Evolutionary conservation across 352 stramenopile species (phyloP).

Genomic region (Globisporangium heterothallicum): DNA sequence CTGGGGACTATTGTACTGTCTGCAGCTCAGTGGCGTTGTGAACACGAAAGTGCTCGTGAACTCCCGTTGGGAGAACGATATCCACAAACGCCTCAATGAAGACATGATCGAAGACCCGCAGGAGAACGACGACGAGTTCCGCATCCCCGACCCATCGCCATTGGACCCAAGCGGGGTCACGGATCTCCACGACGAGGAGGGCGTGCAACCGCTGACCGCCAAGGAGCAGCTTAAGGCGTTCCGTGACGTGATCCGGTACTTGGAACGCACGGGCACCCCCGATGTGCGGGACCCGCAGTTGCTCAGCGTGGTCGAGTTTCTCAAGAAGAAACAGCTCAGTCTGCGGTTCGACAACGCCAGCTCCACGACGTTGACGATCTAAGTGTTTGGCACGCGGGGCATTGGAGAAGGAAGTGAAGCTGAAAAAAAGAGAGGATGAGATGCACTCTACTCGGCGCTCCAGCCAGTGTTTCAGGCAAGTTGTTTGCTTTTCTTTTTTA

Average conservation of each 20-base stretch:
- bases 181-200: slow-evolving; percentile 32
- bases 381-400: slow-evolving; percentile 7
- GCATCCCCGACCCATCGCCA: slow-evolving; percentile 44
- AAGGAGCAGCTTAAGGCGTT: slow-evolving; percentile 86
- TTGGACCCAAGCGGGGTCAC: slow-evolving; percentile 23
- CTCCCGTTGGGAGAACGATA: slow-evolving; percentile 86
- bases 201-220: slow-evolving; percentile 35
- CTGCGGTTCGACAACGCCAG: slow-evolving; percentile 84
- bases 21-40: slow-evolving; percentile 78
- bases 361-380: slow-evolving; percentile 80
- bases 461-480: too few relatives aligned
- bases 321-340: slow-evolving; percentile 88
- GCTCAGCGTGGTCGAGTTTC: slow-evolving; percentile 73
- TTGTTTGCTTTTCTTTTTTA: too few relatives aligned
- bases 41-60: slow-evolving; percentile 87
- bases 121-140: slow-evolving; percentile 81
- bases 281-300: slow-evolving; percentile 69
- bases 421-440: too few relatives aligned
- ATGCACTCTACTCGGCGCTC: too few relatives aligned
- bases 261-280: slow-evolving; percentile 64
- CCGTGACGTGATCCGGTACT: slow-evolving; percentile 80
- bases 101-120: slow-evolving; percentile 84
- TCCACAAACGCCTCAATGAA: slow-evolving; percentile 86
- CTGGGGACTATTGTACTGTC: slow-evolving; percentile 80
- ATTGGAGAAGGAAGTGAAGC: neutral